Base-by-base conservation (phyloP, 2,329 filamentous ascomycete species). In the Colletotrichum orbiculare region DNA sequence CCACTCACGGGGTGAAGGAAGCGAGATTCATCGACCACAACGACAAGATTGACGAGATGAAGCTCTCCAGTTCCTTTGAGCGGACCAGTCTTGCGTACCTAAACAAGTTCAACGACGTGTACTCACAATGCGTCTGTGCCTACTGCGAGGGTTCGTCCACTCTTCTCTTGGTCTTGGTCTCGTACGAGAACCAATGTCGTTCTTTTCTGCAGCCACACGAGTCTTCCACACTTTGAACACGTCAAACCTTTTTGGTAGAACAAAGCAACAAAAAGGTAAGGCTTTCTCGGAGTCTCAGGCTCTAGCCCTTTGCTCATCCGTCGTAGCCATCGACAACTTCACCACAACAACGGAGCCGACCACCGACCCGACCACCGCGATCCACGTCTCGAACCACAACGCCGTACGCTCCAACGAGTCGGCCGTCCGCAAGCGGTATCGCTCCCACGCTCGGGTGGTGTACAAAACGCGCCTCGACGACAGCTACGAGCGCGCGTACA, bases 121-220 rank as follows among this genome's bases (percentile, higher is more conserved):
- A 94, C 74, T 89, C 86, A 1, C 89, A 91, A 74, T 95, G 92
- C 71, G 91, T 88, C 0, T 94, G 92, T 75, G 94, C 91, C 91
- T 93, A 94, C 75, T 96, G 93, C 76, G 92, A 96, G 76, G 84
- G 79, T 78, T 61, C 2, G 66, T 33, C 6, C 8, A 1, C 13
- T 3, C 37, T 3, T 43, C 10, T 38, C 1, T 4, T 6, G 33
- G 25, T n/a, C 8, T 34, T 33, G 8, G n/a, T 9, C n/a, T 3
- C 6, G 2, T 25, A n/a, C 12, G n/a, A 38, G 5, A 6, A 17
- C 9, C 3, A 5, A 37, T 64, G 2, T 54, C 47, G 4, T 13
- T 10, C 25, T 25, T 25, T 9, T 35, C 6, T 15, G 2, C 46
- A 76, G 74, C 88, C 6, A 84, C 89, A 57, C 87, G 90, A 39